These are phyloP conservation scores for Ciborinia camelliae DNA, from an alignment of 2,329 filamentous ascomycete genomes.

Conservation along the genomic window DNA sequence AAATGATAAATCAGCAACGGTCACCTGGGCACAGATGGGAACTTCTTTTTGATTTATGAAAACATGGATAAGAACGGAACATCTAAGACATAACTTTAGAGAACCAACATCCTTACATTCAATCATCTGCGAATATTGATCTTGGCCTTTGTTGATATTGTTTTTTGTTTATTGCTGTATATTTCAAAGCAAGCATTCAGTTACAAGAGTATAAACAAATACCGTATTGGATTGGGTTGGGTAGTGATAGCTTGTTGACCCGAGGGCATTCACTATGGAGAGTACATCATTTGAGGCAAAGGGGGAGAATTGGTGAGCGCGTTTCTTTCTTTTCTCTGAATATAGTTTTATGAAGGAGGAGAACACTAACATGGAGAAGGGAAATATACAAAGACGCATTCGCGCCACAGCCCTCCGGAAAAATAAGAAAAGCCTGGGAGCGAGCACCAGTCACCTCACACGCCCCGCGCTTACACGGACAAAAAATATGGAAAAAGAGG, in stretches of 20 bases:
- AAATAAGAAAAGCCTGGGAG: constrained; percentile 33
- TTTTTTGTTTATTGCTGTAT: not conserved
- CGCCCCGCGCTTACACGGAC: constrained; percentile 35
- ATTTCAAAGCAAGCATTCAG: not conserved
- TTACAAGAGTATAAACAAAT: not conserved
- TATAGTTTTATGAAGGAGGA: not conserved
- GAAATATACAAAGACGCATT: constrained; percentile 35
- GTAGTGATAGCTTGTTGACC: not conserved
- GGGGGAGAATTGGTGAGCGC: constrained; percentile 24
- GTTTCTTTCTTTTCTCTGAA: constrained; percentile 5
- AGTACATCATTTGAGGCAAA: constrained; percentile 8
- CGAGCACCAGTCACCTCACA: constrained; percentile 34
- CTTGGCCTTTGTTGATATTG: not conserved
- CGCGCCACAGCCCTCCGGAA: constrained; percentile 26
- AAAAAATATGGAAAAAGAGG: constrained; percentile 38
- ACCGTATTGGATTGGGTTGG: not conserved
- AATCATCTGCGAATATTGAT: constrained; percentile 1
- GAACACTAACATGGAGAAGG: constrained; percentile 23
- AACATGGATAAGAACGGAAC: not conserved
- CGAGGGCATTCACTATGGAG: constrained; percentile 7
- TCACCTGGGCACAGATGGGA: not conserved
- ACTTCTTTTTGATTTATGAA: constrained; percentile 4
- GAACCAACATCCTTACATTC: constrained; percentile 7
- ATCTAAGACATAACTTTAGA: not conserved
- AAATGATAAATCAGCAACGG: no score